Conservation (phyloP, 2,329 filamentous ascomycete genomes). For the Neocatenulostroma microsporum region DNA sequence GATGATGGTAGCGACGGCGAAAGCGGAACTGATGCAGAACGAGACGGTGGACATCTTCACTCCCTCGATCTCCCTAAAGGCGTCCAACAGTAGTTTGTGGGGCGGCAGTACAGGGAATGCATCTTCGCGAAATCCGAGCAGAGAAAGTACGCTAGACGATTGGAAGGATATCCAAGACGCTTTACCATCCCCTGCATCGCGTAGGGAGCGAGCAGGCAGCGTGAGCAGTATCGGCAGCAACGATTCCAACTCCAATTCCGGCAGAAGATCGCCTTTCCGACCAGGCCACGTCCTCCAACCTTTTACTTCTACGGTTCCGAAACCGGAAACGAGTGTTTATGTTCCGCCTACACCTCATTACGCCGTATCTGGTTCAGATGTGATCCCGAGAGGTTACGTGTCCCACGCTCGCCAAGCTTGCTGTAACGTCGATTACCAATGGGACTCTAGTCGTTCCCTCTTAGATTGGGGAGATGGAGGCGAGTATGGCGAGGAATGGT, state of each 20-base stretch:
- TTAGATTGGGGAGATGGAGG: slow-evolving; percentile 83
- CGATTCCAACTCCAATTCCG: slow-evolving; percentile 19
- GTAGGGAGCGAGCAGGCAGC: slow-evolving; percentile 44
- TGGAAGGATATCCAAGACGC: slow-evolving; percentile 22
- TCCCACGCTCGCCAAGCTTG: slow-evolving; percentile 84
- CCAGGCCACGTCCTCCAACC: slow-evolving; percentile 19
- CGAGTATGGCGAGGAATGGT: slow-evolving; percentile 88
- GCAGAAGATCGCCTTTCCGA: slow-evolving; percentile 22
- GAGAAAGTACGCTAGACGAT: slow-evolving; percentile 22
- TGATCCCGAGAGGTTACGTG: slow-evolving; percentile 81
- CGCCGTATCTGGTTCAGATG: slow-evolving; percentile 68
- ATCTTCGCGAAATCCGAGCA: slow-evolving; percentile 9
- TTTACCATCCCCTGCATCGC: slow-evolving; percentile 30
- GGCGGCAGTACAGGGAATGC: slow-evolving; percentile 30
- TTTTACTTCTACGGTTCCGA: slow-evolving; percentile 20
- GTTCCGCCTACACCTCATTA: slow-evolving; percentile 71
- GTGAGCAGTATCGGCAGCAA: slow-evolving; percentile 31
- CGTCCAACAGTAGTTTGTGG: slow-evolving; percentile 38
- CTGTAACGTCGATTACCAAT: slow-evolving; percentile 81
- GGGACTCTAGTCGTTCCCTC: slow-evolving; percentile 80
- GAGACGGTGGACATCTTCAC: slow-evolving; percentile 50
- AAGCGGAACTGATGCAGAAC: slow-evolving; percentile 74
- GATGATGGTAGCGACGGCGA: slow-evolving; percentile 82
- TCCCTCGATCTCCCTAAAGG: slow-evolving; percentile 31
- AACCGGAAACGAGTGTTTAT: slow-evolving; percentile 46